Conservation (phyloP, 2,329 filamentous ascomycete species). For the Dryadomyces sulphureus region DNA sequence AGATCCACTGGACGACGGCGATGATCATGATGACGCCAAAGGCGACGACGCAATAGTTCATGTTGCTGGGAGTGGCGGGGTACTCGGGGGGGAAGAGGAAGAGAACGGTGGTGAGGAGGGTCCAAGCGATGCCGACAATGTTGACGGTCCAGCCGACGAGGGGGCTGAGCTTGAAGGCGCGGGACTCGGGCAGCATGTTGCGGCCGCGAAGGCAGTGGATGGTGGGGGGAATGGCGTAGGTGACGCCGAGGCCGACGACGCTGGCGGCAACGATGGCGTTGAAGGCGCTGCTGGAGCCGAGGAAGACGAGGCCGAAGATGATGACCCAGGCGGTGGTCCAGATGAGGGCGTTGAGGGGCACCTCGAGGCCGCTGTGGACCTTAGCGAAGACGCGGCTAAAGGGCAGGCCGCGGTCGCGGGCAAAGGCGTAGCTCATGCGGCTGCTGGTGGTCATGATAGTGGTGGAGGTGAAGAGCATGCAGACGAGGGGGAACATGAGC, state of each 20-base stretch:
- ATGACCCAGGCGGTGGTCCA: slow-evolving; percentile 44
- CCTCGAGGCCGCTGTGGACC: slow-evolving; percentile 44
- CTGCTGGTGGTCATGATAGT: slow-evolving; percentile 52
- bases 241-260: slow-evolving; percentile 46
- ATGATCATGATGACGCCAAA: slow-evolving; percentile 33
- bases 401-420: slow-evolving; percentile 52
- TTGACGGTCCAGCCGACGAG: slow-evolving; percentile 22
- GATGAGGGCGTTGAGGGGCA: slow-evolving; percentile 52
- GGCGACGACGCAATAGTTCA: slow-evolving; percentile 44
- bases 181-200: slow-evolving; percentile 42
- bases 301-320: slow-evolving; percentile 30
- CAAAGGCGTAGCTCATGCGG: slow-evolving; percentile 45
- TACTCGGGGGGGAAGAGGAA: slow-evolving; percentile 59
- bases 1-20: slow-evolving; percentile 26
- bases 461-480: slow-evolving; percentile 47
- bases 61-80: slow-evolving; percentile 49
- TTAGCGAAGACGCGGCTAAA: slow-evolving; percentile 43
- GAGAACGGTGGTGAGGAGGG: slow-evolving; percentile 55
- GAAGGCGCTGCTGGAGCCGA: slow-evolving; percentile 53
- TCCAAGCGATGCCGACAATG: slow-evolving; percentile 44
- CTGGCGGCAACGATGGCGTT: slow-evolving; percentile 24
- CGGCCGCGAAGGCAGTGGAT: slow-evolving; percentile 55
- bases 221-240: slow-evolving; percentile 59
- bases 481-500: slow-evolving; percentile 51
- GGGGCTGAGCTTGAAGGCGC: slow-evolving; percentile 18